Evolutionary conservation across 2,329 filamentous ascomycete species (phyloP), one percentile per base, ranked within the genome.

Genomic region (Xylaria sp.): DNA sequence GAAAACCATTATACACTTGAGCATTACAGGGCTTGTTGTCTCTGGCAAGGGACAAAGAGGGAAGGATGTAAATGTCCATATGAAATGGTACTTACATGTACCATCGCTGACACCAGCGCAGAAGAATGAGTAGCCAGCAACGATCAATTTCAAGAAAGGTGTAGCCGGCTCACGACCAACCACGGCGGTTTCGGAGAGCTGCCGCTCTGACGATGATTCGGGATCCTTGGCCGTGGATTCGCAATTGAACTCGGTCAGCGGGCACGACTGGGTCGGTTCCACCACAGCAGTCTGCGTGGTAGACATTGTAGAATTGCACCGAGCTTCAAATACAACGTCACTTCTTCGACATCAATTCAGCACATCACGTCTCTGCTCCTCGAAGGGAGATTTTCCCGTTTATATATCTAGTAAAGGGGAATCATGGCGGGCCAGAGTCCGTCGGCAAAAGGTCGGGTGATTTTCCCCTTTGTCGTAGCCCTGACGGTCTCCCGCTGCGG

Each of bases 61-160:
- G 23, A 23, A 11, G 28, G n/a, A n/a, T n/a, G n/a, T 4, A n/a
- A 17, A 47, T 37, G 25, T 7, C 35, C 25, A 1, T n/a, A 42
- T 23, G 12, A 54, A 45, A n/a, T n/a, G n/a, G n/a, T 23, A 56
- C 64, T 59, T 35, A 66, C 64, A 76, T 63, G 83, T 87, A 33
- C 87, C 87, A 71, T 90, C 88, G 60, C 89, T 90, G 50, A 85
- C 78, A 0, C 88, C 87, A 0, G 87, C 86, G 31, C 87, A 85
- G 69, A 90, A 88, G 76, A 89, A 90, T 0, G 85, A 87, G 65
- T 88, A 83, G 0, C 82, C 83, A 2, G 84, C 81, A 45, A 83
- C 84, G 38, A 83, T 57, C 2, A 89, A 73, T 70, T 86, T 87
- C 37, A 84, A 63, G 19, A 77, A 54, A 0, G 72, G 73, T 1